Evolutionary conservation across 306 rosid species (phyloP).

Genomic region (Geum urbanum): DNA sequence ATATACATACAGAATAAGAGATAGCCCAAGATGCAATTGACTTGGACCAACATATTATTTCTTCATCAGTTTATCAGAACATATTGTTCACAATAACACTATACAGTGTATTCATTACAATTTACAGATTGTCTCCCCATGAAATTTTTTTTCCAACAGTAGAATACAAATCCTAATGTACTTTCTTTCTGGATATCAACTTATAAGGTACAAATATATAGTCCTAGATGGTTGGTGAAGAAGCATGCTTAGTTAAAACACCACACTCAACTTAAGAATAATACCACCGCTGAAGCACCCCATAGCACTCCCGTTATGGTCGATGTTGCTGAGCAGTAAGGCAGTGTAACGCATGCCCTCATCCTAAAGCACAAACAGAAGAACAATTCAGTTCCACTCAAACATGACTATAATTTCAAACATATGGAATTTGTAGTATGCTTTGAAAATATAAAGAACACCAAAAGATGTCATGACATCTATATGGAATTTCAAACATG

Average conservation of each 20-base stretch:
- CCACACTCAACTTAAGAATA: constrained; percentile 21
- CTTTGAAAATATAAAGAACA: not conserved
- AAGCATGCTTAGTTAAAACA: constrained; percentile 25
- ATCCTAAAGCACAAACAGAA: constrained; percentile 26
- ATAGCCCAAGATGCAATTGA: not conserved
- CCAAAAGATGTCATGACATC: too few species aligned
- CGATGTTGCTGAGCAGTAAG: not conserved
- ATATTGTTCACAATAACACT: too few species aligned
- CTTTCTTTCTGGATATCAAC: not conserved
- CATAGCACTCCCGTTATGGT: not conserved
- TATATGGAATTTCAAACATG: too few species aligned
- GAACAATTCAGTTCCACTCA: not conserved
- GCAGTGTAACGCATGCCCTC: not conserved
- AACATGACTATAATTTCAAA: not conserved
- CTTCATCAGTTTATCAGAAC: too few species aligned
- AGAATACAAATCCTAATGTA: not conserved
- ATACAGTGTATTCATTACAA: not conserved
- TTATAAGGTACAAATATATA: not conserved
- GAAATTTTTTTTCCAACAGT: not conserved
- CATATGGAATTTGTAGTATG: too few species aligned
- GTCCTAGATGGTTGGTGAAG: not conserved
- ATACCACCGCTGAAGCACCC: not conserved
- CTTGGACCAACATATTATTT: not conserved
- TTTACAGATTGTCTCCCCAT: not conserved
- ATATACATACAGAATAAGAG: not conserved